Evolutionary conservation across 148 eudicot species (phyloP).

Genomic region (Polygonum maritimum): DNA sequence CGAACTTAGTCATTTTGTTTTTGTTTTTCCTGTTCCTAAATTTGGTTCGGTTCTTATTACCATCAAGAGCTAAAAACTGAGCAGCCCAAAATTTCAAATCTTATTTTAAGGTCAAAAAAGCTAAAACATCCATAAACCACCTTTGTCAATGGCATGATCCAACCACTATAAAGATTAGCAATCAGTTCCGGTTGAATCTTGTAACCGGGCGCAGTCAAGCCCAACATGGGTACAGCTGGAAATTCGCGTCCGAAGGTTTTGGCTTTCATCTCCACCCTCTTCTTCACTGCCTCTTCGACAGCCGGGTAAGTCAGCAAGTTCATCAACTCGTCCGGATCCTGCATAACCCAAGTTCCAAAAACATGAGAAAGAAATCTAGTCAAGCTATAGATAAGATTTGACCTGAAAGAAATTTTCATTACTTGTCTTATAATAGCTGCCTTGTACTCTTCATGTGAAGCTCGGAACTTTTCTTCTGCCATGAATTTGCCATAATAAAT

Average conservation of each 20-base stretch:
- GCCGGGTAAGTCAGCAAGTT: constrained; percentile 63
- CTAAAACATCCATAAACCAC: too few species aligned
- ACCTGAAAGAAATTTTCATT: too few species aligned
- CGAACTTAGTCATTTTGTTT: too few species aligned
- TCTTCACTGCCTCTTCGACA: constrained; percentile 63
- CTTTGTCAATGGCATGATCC: constrained; percentile 98
- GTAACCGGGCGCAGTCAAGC: constrained; percentile 40
- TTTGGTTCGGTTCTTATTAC: too few species aligned
- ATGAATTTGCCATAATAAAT: constrained; percentile 84
- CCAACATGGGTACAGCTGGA: constrained; percentile 22
- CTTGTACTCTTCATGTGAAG: too few species aligned
- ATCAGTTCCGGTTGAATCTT: constrained; percentile 76
- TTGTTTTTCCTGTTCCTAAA: too few species aligned
- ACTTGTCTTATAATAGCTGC: too few species aligned
- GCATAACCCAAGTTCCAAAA: constrained; percentile 10
- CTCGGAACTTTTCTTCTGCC: too few species aligned
- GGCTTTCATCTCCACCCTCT: constrained; percentile 72
- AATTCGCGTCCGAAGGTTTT: constrained; percentile 66
- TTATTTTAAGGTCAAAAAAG: too few species aligned
- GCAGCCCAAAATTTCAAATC: too few species aligned
- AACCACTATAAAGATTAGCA: constrained; percentile 74
- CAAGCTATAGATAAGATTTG: too few species aligned
- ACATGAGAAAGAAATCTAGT: background rate
- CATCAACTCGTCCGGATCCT: constrained; percentile 61
- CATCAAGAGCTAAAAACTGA: too few species aligned